Base-by-base conservation (phyloP, 306 rosid genomes). In the Prosopis cineraria region DNA sequence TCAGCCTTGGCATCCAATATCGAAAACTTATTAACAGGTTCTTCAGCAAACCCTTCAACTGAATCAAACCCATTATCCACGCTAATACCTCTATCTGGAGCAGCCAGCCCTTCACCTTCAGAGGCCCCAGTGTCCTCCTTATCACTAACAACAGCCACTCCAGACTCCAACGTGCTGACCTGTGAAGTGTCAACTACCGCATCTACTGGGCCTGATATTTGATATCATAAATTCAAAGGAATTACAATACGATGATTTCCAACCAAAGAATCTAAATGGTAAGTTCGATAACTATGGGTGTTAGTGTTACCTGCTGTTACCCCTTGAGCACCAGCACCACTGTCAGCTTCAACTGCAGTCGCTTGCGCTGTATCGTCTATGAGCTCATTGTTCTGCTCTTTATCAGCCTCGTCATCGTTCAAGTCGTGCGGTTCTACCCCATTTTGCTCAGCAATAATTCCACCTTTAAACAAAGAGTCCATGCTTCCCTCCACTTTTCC, bases 41-140 rank as follows among this genome's bases (percentile, higher is more conserved):
- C 85, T 16, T 81, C 79, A 58, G n/a, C 74, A 55, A 45, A 85
- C 33, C 39, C 11, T 44, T 84, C 70, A 75, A 82, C 83, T 6
- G 84, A 70, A 60, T 72, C 89, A 80, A 87, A 76, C 63, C 79
- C 87, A 81, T 87, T 86, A 39, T 85, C 96, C 76, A 92, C 60
- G 43, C 70, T 80, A 56, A 83, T 79, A 1, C 65, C 80, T 70
- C 39, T 83, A 34, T 30, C 76, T 2, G 72, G 79, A 71, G 81
- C 80, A 76, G 70, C 90, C 27, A 79, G 5, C 56, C 86, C 83
- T 48, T 59, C 71, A 65, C 73, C 79, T 48, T 85, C 88, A 73
- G 88, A 76, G 40, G 78, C 89, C 73, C 77, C 73, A 72, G 72
- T 79, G 9, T 52, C 79, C 67, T 73, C 89, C 40, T 58, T 78